These are phyloP conservation scores for Limnanthes douglasii DNA, from an alignment of 345 rosid genomes.

Conservation along the genomic window DNA sequence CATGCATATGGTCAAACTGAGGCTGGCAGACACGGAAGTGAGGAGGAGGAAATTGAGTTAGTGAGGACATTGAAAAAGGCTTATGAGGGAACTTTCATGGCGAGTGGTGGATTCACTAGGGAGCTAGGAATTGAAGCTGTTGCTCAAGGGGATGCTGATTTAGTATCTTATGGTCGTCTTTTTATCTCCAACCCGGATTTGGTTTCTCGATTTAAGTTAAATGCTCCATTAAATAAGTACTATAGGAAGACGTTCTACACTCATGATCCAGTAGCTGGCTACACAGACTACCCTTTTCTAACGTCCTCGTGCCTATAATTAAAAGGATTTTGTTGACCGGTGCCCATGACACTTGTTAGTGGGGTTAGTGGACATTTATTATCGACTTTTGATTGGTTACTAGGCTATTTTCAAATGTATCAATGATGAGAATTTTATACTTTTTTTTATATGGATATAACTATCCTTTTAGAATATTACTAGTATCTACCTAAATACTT, in stretches of 20 bases:
- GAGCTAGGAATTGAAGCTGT: constrained; percentile 61
- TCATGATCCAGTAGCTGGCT: constrained; percentile 57
- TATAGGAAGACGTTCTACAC: constrained; percentile 59
- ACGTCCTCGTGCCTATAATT: no score
- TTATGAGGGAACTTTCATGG: constrained; percentile 57
- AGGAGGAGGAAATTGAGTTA: constrained; percentile 40
- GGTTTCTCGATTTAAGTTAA: constrained; percentile 36
- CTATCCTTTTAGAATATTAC: no score
- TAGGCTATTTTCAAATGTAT: no score
- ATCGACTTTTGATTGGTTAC: no score
- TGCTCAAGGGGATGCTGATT: constrained; percentile 52
- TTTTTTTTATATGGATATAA: no score
- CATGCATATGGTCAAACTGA: constrained; percentile 46
- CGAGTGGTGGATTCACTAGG: constrained; percentile 64
- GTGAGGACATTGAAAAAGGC: constrained; percentile 35
- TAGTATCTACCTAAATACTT: no score
- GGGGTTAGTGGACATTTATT: no score
- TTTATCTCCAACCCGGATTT: constrained; percentile 81
- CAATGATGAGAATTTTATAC: no score
- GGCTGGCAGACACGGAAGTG: constrained; percentile 38
- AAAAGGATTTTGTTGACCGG: no score
- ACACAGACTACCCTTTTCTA: constrained; percentile 68
- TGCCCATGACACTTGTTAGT: no score
- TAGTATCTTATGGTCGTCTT: constrained; percentile 65
- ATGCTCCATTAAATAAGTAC: constrained; percentile 45